These are phyloP conservation scores for Basidiobolus heterosporus DNA, from an alignment of 371 early-diverging fungal species.

Conservation along the genomic window DNA sequence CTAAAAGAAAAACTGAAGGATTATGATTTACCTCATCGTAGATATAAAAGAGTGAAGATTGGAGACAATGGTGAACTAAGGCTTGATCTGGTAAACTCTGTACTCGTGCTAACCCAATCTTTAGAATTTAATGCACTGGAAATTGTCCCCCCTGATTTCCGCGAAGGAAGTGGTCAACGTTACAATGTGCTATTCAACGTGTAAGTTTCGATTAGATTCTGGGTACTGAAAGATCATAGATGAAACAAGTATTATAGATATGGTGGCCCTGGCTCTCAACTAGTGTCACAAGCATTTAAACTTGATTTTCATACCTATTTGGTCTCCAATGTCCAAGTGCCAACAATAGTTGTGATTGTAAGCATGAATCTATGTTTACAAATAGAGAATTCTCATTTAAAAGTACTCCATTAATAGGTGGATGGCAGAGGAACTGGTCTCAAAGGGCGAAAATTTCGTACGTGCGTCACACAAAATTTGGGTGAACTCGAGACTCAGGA, in stretches of 20 bases:
- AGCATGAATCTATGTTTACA: too few relatives aligned
- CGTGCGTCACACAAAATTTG: conserved; percentile 55
- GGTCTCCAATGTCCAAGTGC: conserved; percentile 27
- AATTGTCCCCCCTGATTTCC: conserved; percentile 68
- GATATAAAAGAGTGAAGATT: conserved; percentile 31
- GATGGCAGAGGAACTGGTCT: conserved; percentile 24
- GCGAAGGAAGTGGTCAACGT: conserved; percentile 22
- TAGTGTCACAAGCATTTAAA: conserved; percentile 46
- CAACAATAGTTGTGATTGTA: conserved; percentile 20
- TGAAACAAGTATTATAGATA: conserved; percentile 33
- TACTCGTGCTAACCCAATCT: not conserved
- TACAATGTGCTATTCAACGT: conserved; percentile 60
- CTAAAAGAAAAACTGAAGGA: conserved; percentile 20
- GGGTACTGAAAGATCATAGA: not conserved
- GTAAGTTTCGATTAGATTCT: not conserved
- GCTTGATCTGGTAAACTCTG: not conserved
- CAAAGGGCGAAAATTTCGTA: conserved; percentile 68
- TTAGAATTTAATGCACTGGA: conserved; percentile 73
- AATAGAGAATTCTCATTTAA: too few relatives aligned
- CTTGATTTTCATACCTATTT: conserved; percentile 63
- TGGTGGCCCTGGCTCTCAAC: conserved; percentile 85
- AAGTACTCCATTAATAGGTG: too few relatives aligned
- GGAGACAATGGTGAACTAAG: conserved; percentile 27
- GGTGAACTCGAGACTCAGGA: conserved; percentile 74
- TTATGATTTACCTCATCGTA: conserved; percentile 37